Percentiles rank a stretch among this genome's conserved stretches.
phyloP scores from a whole-genome alignment of 176 grass and related monocot genomes.

The Paspalum notatum region DNA sequence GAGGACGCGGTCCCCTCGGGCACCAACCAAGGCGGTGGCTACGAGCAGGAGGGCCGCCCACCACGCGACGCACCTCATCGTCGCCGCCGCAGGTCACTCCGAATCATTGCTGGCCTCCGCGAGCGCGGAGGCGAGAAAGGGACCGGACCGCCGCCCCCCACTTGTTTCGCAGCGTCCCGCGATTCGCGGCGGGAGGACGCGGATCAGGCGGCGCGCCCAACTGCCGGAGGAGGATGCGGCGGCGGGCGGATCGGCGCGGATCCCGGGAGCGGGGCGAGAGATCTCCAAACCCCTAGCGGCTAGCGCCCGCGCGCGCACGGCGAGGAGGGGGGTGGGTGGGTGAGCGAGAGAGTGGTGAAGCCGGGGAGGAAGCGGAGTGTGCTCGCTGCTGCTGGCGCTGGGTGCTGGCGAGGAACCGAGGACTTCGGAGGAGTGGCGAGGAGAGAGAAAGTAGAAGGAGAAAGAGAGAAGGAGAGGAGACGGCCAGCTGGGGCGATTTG shows the following conservation, averaged over 20 bases:
- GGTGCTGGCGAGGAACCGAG: neutral
- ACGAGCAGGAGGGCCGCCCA: conserved; percentile 39
- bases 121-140: neutral
- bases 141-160: neutral
- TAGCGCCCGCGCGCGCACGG: neutral
- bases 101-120: conserved; percentile 25
- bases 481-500: conserved; percentile 39
- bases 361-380: conserved; percentile 1
- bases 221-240: neutral
- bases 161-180: neutral
- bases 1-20: neutral
- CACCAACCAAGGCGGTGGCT: neutral
- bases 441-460: neutral
- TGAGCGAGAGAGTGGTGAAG: neutral
- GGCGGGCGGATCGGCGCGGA: conserved; percentile 11
- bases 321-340: neutral
- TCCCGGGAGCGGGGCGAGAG: conserved; percentile 1
- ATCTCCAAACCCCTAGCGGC: conserved; percentile 43
- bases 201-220: conserved; percentile 16
- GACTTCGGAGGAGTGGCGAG: neutral
- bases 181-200: neutral
- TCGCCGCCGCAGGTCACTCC: neutral
- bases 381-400: neutral
- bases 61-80: conserved; percentile 16
- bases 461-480: neutral